phyloP scores from a whole-genome alignment of 2,329 filamentous ascomycete genomes.

The Colletotrichum tamarilloi region DNA sequence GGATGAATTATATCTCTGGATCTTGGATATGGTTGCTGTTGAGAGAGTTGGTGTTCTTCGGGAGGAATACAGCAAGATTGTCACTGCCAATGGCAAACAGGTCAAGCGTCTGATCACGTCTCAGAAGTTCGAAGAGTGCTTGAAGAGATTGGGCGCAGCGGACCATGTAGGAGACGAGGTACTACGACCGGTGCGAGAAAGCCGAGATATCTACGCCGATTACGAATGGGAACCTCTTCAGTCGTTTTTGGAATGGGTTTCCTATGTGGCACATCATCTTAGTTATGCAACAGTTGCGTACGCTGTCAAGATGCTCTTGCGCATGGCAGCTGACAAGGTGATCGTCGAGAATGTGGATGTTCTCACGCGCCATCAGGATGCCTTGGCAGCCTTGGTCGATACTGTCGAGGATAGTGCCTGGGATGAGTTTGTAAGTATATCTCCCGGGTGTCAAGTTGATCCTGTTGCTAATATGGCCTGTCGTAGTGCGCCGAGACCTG shows the following conservation, averaged over 20 bases:
- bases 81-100: conserved; percentile 57
- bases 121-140: conserved; percentile 61
- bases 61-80: conserved; percentile 69
- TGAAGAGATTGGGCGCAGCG: conserved; percentile 68
- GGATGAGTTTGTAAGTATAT: conserved; percentile 55
- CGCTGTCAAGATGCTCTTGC: conserved; percentile 60
- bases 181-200: conserved; percentile 40
- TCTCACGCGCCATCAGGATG: conserved; percentile 50
- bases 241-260: conserved; percentile 56
- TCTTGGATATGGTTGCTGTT: conserved; percentile 67
- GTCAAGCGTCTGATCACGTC: conserved; percentile 57
- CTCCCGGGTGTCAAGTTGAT: not conserved
- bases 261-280: conserved; percentile 49
- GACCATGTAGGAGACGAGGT: conserved; percentile 52
- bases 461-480: conserved; percentile 24
- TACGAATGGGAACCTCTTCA: conserved; percentile 59
- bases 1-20: conserved; percentile 74
- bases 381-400: conserved; percentile 56
- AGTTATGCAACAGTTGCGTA: conserved; percentile 48
- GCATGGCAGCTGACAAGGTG: conserved; percentile 65
- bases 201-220: conserved; percentile 44
- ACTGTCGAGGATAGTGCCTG: conserved; percentile 52
- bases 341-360: conserved; percentile 49
- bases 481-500: conserved; percentile 62
- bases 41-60: conserved; percentile 68